Evolutionary conservation across 2,329 filamentous ascomycete species (phyloP), one percentile per base, ranked within the genome.

Genomic region (Biscogniauxia sp.): DNA sequence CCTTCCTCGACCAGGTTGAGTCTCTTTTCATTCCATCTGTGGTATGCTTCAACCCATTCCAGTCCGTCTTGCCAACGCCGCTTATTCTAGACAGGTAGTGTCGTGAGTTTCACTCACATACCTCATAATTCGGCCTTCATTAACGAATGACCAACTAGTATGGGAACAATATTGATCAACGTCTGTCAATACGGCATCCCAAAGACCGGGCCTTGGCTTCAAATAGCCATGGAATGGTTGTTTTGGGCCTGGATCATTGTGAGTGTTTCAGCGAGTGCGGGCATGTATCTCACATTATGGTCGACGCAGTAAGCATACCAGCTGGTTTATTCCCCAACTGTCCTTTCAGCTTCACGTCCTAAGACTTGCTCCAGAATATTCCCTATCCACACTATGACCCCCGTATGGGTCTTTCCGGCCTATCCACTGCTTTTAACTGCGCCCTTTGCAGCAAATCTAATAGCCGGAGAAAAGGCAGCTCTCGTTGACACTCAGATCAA

Each of bases 381-480:
- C 54, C 81, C 92, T 0, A 91, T 95, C 54, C 88, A 91, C 37
- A 87, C 87, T 56, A 95, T 96, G 92, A 95, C 91, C 0, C 91
- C 91, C 0, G 87, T 92, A 19, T 95, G 91, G 91, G 92, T 94
- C 58, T 95, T 95, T 66, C 92, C 91, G 0, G 91, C 89, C 0
- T 96, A 96, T 65, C 91, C 92, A 0, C 80, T 95, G 20, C 82
- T 96, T 3, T 84, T 95, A 8, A 86, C 89, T 20, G 91, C 89
- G 0, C 89, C 91, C 0, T 87, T 93, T 66, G 91, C 89, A 17
- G 83, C 84, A 19, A 86, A 80, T 54, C 76, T 86, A 28, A 81
- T 86, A 61, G 69, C 74, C 52, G 76, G 79, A 7, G 76, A 78
- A 8, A 65, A 69, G 7, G 61, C 64, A 19, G 67, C 69, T 2